Base-by-base conservation (phyloP, 768 basidiomycete genomes). In the Mycena chlorophos region DNA sequence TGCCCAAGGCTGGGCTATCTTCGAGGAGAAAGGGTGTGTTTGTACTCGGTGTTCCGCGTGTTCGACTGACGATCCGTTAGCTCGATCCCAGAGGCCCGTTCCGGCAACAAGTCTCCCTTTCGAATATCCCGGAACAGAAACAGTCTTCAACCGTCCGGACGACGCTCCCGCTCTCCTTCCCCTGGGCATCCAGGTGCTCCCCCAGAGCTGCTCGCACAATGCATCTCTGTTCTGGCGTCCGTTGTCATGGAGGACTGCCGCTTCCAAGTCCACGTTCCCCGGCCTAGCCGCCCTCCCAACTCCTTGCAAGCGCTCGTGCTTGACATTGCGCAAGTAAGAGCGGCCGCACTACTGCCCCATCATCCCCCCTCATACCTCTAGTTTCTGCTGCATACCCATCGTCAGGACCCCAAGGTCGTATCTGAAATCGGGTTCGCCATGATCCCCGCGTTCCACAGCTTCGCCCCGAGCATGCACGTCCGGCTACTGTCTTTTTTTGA, bases 361-460 rank as follows among this genome's bases (percentile, higher is more conserved):
- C 27, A 58, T 27, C 12, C 16, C 2, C 6, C 17, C 19, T 4
- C 23, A 14, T 16, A 28, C 30, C 16, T 22, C 13, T 27, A 61
- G 55, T 80, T 84, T 59, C 77, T 94, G 23, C 69, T 85, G 22
- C 75, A 83, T 54, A 70, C 73, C 26, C 81, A 87, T 60, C 73
- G 75, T 5, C 73, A 78, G 54, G 78, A 82, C 48, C 75, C 82
- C 3, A 70, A 75, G 37, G 71, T 84, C 20, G 69, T 83, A 42
- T 81, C 84, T 4, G 78, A 80, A 40, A 80, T 92, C 50, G 85
- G 81, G 1, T 80, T 85, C 51, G 84, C 86, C 16, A 70, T 91
- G 51, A 78, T 92, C n/a, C 88, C 87, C 5, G 87, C 88, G 0
- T 87, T 94, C 60, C 74, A 78, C 28, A 84, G 87, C 23, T 92